phyloP scores from a whole-genome alignment of 2,329 filamentous ascomycete genomes.

The Chrysosporium keratinophilum region DNA sequence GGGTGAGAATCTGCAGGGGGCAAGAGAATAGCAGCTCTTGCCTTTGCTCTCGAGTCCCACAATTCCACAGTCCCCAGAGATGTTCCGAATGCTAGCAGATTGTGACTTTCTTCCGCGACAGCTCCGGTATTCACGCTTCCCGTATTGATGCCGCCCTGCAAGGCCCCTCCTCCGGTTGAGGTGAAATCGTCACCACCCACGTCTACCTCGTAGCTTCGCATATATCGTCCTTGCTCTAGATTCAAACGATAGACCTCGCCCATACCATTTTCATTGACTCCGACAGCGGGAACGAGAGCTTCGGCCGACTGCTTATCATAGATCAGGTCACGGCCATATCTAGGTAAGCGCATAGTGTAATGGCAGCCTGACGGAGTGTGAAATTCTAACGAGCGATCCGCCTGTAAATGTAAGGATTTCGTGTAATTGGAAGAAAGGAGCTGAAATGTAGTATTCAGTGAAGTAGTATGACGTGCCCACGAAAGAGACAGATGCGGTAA shows the following conservation, averaged over 20 bases:
- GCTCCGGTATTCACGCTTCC: slow-evolving; percentile 81
- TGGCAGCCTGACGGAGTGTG: slow-evolving; percentile 83
- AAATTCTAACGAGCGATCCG: slow-evolving; percentile 82
- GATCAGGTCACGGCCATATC: slow-evolving; percentile 80
- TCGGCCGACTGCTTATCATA: slow-evolving; percentile 78
- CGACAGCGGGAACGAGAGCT: slow-evolving; percentile 75
- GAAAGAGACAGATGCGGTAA: slow-evolving; percentile 89
- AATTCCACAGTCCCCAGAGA: slow-evolving; percentile 93
- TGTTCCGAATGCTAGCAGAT: slow-evolving; percentile 85
- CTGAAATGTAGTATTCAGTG: slow-evolving; percentile 82
- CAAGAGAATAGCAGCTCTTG: slow-evolving; percentile 62
- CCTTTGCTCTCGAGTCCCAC: slow-evolving; percentile 81
- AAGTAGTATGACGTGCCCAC: slow-evolving; percentile 81
- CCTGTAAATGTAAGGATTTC: slow-evolving; percentile 88
- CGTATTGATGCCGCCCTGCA: slow-evolving; percentile 78
- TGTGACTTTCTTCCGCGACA: slow-evolving; percentile 80
- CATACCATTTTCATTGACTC: slow-evolving; percentile 71
- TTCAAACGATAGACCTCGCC: slow-evolving; percentile 92
- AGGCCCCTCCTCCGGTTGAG: slow-evolving; percentile 55
- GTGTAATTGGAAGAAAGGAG: slow-evolving; percentile 84
- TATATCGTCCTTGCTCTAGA: slow-evolving; percentile 81
- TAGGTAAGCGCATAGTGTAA: slow-evolving; percentile 76
- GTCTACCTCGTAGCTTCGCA: slow-evolving; percentile 86
- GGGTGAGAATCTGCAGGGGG: slow-evolving; percentile 39
- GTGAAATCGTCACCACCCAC: slow-evolving; percentile 71